Evolutionary conservation across 2,329 filamentous ascomycete species (phyloP), one percentile per base, ranked within the genome.

Genomic region (Clarireedia hainanense): DNA sequence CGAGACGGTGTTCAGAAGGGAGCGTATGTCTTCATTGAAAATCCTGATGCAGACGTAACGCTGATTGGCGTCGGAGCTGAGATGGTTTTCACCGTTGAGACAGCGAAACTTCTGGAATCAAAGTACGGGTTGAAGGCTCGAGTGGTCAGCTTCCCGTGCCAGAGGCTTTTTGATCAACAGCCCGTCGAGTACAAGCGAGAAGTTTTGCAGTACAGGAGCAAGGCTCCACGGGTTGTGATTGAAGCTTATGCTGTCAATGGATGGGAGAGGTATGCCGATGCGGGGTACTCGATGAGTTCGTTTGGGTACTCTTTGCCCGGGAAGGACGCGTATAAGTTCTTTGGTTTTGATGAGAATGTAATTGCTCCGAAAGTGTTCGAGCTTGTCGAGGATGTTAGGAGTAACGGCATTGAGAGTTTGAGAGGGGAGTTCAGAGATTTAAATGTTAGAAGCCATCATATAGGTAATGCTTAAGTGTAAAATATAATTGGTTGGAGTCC

Each of bases 251-350:
- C 76, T 1, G 72, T 75, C 1, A 77, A 78, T 57, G 79, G 80
- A 0, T 84, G 80, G 80, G 81, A 83, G 68, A 67, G 80, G 20
- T 84, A 83, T 62, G 80, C 80, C 0, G 76, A 82, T 65, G 80
- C 80, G 0, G 78, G 76, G 1, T 73, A 73, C 57, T 77, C 72
- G 48, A 77, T 83, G 74, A 72, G 73, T 46, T 70, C 71, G 0
- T 84, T 83, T 60, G 80, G 80, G 5, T n/a, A 42, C 20, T 42
- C 39, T 2, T n/a, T 20, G 15, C 20, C 39, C 7, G 20, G 20
- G 6, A n/a, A n/a, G 20, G 20, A 20, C 20, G 20, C 15, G 6
- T 42, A 42, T 14, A 20, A 42, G 20, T 17, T 4, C 7, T 42
- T 42, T 20, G 39, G n/a, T n/a, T 42, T 42, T 6, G 39, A 42